phyloP scores from a whole-genome alignment of 83 land plant species.

The Picea abies region DNA sequence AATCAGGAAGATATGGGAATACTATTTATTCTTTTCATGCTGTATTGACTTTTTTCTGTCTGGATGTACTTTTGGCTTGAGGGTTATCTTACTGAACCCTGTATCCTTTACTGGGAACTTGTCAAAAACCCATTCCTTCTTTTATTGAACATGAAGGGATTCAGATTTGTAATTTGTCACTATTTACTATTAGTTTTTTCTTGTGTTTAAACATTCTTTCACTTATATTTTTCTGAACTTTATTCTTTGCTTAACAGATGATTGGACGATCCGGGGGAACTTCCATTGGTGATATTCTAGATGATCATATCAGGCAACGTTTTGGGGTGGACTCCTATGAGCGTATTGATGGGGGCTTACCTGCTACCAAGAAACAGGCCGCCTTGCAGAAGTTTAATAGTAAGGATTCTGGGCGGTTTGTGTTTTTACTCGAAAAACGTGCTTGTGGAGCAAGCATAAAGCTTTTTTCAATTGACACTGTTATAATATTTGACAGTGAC shows the following conservation, averaged over 20 bases:
- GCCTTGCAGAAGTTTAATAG: slow-evolving; percentile 76
- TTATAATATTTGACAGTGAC: slow-evolving; percentile 80
- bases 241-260: slow-evolving; percentile 23
- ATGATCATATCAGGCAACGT: slow-evolving; percentile 77
- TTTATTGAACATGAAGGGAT: neutral
- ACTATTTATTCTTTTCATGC: neutral
- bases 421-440: slow-evolving; percentile 67
- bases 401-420: slow-evolving; percentile 65
- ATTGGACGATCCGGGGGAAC: slow-evolving; percentile 32
- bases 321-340: slow-evolving; percentile 87
- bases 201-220: neutral
- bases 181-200: neutral
- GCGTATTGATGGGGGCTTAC: slow-evolving; percentile 63
- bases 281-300: slow-evolving; percentile 66
- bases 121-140: neutral
- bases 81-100: neutral
- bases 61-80: neutral
- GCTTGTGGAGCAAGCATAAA: slow-evolving; percentile 67
- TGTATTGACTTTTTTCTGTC: neutral
- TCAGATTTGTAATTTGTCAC: too few relatives aligned
- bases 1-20: neutral
- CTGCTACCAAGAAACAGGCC: slow-evolving; percentile 41
- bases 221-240: neutral
- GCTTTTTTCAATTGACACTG: slow-evolving; percentile 60
- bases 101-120: too few relatives aligned